Evolutionary conservation across 306 rosid species (phyloP), one percentile per base, ranked within the genome.

Genomic region (Corylus avellana): DNA sequence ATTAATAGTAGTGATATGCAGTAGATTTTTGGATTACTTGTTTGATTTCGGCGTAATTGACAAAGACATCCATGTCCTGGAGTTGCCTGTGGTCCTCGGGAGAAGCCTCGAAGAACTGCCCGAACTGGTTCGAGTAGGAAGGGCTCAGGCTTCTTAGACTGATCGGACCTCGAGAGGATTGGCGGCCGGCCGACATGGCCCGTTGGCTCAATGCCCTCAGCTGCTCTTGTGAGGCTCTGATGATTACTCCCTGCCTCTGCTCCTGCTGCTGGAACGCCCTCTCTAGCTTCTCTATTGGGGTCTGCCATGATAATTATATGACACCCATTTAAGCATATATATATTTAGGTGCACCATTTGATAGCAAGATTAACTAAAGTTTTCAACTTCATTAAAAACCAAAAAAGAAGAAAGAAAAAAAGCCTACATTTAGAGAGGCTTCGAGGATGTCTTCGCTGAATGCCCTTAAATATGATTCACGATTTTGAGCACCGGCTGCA

Each of bases 81-180:
- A 88, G 86, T 20, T 84, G 88, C n/a, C 16, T 56, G 79, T 76
- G 70, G 50, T 86, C 79, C 54, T 85, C 78, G 2, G 91, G 91
- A 29, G n/a, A n/a, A 53, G 78, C 89, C 77, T 83, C 89, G 27
- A 59, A 78, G 68, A 84, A 22, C 66, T 75, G 58, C 25, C 89
- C 91, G 4, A 58, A 79, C 47, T 84, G 68, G 71, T 84, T 85
- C 69, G 75, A 64, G 74, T 68, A 80, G 12, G 13, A 1, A 35
- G 88, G 88, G 20, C 42, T 73, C 29, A 59, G 47, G 67, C 39
- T 63, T 46, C 8, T 63, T 6, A 86, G 59, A 20, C 79, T 78
- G 79, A 86, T 80, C 12, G 84, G 84, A 17, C 79, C 79, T 3
- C n/a, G 51, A 12, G 83, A n/a, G 27, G 73, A 58, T 2, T 22